Percentiles rank a stretch among this genome's conserved stretches.
Evolutionary conservation across 441 rosid species (phyloP).

Genomic region (Bruguiera hainesii): DNA sequence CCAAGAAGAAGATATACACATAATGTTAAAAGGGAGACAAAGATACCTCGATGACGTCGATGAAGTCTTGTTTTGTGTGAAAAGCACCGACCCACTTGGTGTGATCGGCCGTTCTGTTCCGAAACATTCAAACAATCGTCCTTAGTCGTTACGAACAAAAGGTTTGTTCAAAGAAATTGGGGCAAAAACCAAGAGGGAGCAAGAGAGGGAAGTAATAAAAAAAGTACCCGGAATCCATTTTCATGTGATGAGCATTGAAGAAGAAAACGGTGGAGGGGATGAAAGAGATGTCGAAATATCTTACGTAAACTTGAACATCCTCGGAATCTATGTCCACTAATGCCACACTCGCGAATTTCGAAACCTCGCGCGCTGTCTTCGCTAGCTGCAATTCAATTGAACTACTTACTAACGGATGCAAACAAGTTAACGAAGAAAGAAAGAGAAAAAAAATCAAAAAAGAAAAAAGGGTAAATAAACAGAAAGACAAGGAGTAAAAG

Average conservation of each 20-base stretch:
- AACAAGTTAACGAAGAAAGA: background rate
- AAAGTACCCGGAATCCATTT: slow-evolving; percentile 81
- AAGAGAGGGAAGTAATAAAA: background rate
- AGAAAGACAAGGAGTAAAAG: background rate
- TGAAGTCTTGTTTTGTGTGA: slow-evolving; percentile 74
- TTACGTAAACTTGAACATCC: slow-evolving; percentile 75
- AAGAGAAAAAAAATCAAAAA: background rate
- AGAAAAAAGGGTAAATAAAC: background rate
- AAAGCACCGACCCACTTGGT: slow-evolving; percentile 88
- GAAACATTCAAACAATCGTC: slow-evolving; percentile 4
- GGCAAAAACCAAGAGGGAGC: too few species aligned
- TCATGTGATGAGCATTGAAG: slow-evolving; percentile 93
- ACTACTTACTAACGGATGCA: too few species aligned
- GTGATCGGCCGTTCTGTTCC: slow-evolving; percentile 80
- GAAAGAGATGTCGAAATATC: slow-evolving; percentile 71
- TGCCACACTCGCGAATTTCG: slow-evolving; percentile 53
- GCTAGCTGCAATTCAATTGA: slow-evolving; percentile 33
- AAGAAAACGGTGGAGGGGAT: slow-evolving; percentile 77
- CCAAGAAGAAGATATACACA: background rate
- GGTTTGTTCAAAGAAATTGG: background rate
- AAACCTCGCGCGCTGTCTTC: slow-evolving; percentile 54
- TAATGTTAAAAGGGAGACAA: background rate
- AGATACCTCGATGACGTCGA: slow-evolving; percentile 83
- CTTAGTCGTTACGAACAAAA: background rate
- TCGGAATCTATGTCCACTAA: slow-evolving; percentile 66